Base-by-base conservation (phyloP, 805 yeast genomes). In the Saturnispora saitoi region DNA sequence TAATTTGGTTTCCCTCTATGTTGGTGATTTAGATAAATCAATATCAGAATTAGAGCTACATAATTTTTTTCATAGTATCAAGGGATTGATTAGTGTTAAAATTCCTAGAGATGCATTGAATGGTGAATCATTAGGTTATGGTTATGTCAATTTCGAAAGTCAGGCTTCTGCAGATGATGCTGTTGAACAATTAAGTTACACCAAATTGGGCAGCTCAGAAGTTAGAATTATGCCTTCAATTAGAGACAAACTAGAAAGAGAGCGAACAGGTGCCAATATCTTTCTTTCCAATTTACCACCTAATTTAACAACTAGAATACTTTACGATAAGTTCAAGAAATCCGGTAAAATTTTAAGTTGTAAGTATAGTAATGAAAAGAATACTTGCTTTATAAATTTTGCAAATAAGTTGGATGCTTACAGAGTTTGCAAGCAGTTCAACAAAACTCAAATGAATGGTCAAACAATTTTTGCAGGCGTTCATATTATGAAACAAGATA, bases 111-210 rank as follows among this genome's bases (percentile, higher is more conserved):
- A 78, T 55, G 73, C 77, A 24, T 65, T 67, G 30, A 68, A 76
- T n/a, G 75, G 75, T 22, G 65, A 71, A 43, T 77, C 89, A 1
- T 65, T 86, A 49, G 84, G 88, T 2, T 83, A 84, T 63, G 93
- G 88, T 0, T 85, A 83, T 60, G 80, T 83, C 17, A 82, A 84
- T 49, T 83, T 81, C 59, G 63, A 65, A 7, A 64, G 61, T 4
- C 68, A 69, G 40, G 57, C 63, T 9, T 82, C 77, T 47, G 87
- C 87, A 0, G 71, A 70, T 34, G 47, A 50, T 31, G 88, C 86
- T 2, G 68, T 77, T 43, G 80, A 76, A 42, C 71, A 75, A 9
- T 72, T 81, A 64, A 83, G 80, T 60, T 77, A 75, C 54, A 68
- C 69, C 3, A 55, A 55, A 0, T 54, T 77, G 0, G 52, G 60